Conservation (phyloP, 2,329 filamentous ascomycete genomes). For the Simplicillium sp. region DNA sequence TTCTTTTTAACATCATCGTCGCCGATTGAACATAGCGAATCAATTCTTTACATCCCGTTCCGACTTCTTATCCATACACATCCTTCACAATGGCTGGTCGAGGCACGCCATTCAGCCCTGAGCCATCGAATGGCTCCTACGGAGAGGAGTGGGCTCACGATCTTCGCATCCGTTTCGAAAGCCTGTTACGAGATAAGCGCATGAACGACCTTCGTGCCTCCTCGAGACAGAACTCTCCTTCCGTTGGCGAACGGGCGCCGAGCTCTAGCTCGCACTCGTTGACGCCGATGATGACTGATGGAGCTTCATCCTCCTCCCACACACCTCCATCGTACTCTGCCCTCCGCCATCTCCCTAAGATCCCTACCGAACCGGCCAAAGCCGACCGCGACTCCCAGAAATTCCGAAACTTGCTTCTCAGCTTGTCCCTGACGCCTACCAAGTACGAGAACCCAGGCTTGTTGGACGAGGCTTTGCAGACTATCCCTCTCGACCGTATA, state of each 20-base stretch:
- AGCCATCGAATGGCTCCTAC: constrained; percentile 29
- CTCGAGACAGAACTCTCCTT: constrained; percentile 37
- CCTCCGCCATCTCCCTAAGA: constrained; percentile 39
- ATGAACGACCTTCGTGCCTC: constrained; percentile 61
- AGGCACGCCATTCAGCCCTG: constrained; percentile 21
- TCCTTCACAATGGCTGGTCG: constrained; percentile 24
- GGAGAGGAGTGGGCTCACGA: constrained; percentile 72
- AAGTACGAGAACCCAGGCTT: constrained; percentile 96
- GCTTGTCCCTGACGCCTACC: constrained; percentile 76
- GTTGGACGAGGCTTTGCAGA: constrained; percentile 80
- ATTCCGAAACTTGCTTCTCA: constrained; percentile 74
- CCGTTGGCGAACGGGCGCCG: constrained; percentile 31
- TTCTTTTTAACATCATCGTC: too few species aligned
- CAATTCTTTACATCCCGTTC: not conserved
- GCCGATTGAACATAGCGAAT: too few species aligned
- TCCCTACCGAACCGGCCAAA: constrained; percentile 62
- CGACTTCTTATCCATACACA: not conserved
- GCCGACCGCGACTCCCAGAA: constrained; percentile 59
- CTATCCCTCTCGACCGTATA: constrained; percentile 81
- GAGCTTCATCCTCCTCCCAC: constrained; percentile 9
- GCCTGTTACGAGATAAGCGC: constrained; percentile 75
- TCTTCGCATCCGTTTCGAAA: constrained; percentile 76
- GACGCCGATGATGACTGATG: too few species aligned
- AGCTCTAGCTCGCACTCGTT: constrained; percentile 37
- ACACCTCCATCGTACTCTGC: constrained; percentile 39